These are phyloP conservation scores for Cytospora chrysosperma DNA, from an alignment of 2,329 filamentous ascomycete species.

Conservation along the genomic window DNA sequence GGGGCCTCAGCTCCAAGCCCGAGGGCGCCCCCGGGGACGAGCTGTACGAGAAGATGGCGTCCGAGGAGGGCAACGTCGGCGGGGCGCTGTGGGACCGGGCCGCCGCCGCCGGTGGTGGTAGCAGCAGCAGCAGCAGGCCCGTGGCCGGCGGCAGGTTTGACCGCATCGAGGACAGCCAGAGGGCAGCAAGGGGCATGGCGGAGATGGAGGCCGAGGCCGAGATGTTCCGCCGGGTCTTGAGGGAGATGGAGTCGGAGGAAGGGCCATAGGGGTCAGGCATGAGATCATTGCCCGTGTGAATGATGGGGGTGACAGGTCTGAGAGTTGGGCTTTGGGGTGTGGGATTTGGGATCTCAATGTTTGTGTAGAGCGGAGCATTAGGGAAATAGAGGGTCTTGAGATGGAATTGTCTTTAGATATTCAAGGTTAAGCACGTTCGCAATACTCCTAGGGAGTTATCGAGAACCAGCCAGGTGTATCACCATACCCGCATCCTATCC, in stretches of 20 bases:
- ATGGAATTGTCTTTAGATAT: not conserved
- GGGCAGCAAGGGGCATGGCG: constrained; percentile 64
- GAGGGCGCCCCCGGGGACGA: constrained; percentile 55
- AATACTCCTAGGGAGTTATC: not conserved
- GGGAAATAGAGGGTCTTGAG: not conserved
- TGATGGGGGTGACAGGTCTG: constrained; percentile 40
- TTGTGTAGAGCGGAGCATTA: too few relatives aligned
- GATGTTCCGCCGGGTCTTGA: constrained; percentile 56
- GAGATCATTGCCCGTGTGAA: too few relatives aligned
- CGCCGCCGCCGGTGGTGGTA: constrained; percentile 13
- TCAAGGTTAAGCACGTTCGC: not conserved
- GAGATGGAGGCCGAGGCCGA: constrained; percentile 81
- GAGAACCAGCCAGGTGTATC: not conserved
- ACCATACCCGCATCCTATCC: not conserved
- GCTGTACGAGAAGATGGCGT: constrained; percentile 81
- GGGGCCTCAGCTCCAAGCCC: constrained; percentile 49
- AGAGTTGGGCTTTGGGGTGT: too few relatives aligned
- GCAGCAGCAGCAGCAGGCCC: constrained; percentile 38
- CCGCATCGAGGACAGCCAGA: constrained; percentile 67
- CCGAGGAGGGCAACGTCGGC: constrained; percentile 80
- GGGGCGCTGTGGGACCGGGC: constrained; percentile 60
- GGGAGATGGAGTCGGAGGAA: constrained; percentile 39
- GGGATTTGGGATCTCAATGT: not conserved
- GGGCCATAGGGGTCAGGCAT: constrained; percentile 25
- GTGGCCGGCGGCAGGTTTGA: constrained; percentile 60